A percentile compares a stretch with the other conserved stretches of the same genome.
Conservation (phyloP, 1,284 basidiomycete genomes). For the Athelia psychrophila region DNA sequence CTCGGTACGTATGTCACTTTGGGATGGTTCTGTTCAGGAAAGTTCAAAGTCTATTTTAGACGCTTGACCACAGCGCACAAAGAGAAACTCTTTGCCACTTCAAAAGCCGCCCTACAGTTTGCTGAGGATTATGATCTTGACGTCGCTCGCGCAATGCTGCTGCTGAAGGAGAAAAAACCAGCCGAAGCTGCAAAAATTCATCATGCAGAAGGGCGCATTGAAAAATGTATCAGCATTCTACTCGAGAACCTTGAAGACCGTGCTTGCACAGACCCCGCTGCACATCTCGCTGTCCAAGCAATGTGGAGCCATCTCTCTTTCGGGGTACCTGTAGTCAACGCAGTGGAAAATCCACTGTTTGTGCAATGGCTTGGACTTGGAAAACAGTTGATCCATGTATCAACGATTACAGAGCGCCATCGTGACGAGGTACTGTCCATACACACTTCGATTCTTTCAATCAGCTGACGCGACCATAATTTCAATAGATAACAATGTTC, state of each 20-base stretch:
- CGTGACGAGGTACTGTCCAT: conserved; percentile 24
- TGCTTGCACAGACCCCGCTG: conserved; percentile 28
- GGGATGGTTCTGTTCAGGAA: conserved; percentile 32
- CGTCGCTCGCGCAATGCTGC: conserved; percentile 42
- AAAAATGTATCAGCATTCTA: conserved; percentile 47
- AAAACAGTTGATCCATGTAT: conserved; percentile 12
- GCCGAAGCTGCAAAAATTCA: conserved; percentile 59
- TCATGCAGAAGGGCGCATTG: conserved; percentile 42
- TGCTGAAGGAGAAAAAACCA: conserved; percentile 41
- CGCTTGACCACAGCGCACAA: too few species aligned
- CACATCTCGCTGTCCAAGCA: conserved; percentile 23
- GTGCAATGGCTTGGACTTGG: conserved; percentile 22
- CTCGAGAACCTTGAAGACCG: conserved; percentile 31
- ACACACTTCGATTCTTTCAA: not conserved
- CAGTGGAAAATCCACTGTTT: conserved; percentile 9
- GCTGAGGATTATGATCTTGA: conserved; percentile 56
- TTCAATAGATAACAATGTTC: conserved; percentile 38
- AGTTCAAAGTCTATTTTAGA: conserved; percentile 18
- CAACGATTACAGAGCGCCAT: conserved; percentile 11
- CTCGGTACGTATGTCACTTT: conserved; percentile 37
- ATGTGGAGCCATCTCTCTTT: conserved; percentile 32
- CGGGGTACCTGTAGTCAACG: conserved; percentile 11
- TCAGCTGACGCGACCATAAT: not conserved
- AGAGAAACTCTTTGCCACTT: conserved; percentile 42
- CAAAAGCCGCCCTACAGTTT: conserved; percentile 56